These are phyloP conservation scores for Alternaria consortialis DNA, from an alignment of 2,329 filamentous ascomycete genomes.

Conservation along the genomic window DNA sequence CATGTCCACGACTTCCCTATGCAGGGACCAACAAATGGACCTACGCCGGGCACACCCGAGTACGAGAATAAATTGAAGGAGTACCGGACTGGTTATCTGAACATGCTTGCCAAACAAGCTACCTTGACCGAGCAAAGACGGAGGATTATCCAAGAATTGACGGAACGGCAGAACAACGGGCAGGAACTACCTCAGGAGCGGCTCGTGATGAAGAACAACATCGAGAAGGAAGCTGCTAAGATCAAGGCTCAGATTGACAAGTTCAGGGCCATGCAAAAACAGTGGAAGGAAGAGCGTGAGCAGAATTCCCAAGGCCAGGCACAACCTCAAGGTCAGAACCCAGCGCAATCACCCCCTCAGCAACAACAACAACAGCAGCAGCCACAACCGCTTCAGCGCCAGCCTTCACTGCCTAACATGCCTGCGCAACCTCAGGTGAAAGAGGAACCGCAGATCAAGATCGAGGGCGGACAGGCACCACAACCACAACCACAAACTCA, in stretches of 20 bases:
- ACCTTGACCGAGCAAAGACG: constrained; percentile 36
- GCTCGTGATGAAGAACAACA: constrained; percentile 33
- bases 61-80: constrained; percentile 49
- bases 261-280: constrained; percentile 46
- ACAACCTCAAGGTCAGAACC: constrained; percentile 28
- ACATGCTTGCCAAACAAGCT: constrained; percentile 46
- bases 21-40: constrained; percentile 39
- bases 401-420: constrained; percentile 41
- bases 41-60: constrained; percentile 46
- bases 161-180: constrained; percentile 41
- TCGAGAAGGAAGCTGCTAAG: constrained; percentile 42
- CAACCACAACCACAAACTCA: constrained; percentile 32
- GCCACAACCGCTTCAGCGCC: constrained; percentile 41
- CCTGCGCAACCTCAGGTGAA: constrained; percentile 38
- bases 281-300: constrained; percentile 45
- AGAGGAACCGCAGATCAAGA: constrained; percentile 49
- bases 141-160: constrained; percentile 39
- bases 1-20: constrained; percentile 50
- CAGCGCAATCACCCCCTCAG: constrained; percentile 32
- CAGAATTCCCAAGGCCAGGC: constrained; percentile 47
- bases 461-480: constrained; percentile 42
- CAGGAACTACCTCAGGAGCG: constrained; percentile 48
- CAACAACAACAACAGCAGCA: constrained; percentile 31
- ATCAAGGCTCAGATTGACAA: constrained; percentile 47
- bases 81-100: constrained; percentile 46